These are phyloP conservation scores for Chytriomyces hyalinus DNA, from an alignment of 192 early-diverging fungal species.

Conservation along the genomic window DNA sequence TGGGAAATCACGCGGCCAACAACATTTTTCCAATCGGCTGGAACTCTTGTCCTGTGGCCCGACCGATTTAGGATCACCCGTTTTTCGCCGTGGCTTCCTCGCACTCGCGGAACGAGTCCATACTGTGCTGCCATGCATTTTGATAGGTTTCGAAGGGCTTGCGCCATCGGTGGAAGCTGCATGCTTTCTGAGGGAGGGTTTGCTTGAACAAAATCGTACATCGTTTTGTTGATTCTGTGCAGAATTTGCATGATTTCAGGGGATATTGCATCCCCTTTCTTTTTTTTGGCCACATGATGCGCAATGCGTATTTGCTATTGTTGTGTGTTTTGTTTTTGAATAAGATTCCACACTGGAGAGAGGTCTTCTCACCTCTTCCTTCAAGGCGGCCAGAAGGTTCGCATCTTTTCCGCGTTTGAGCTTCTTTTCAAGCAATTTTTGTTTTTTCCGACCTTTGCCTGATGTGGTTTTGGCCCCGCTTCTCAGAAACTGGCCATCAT, in stretches of 20 bases:
- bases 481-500: no score
- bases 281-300: neutral
- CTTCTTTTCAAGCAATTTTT: neutral
- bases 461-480: no score
- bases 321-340: neutral
- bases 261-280: constrained; percentile 13
- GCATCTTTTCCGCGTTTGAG: constrained; percentile 29
- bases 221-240: constrained; percentile 22
- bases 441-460: neutral
- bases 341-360: neutral
- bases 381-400: neutral
- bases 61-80: constrained; percentile 30
- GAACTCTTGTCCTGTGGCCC: constrained; percentile 20
- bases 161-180: constrained; percentile 41
- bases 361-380: constrained; percentile 1
- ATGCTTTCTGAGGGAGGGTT: neutral
- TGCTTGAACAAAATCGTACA: constrained; percentile 31
- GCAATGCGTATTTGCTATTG: constrained; percentile 20
- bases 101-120: constrained; percentile 15
- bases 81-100: constrained; percentile 34
- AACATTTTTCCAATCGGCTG: constrained; percentile 38
- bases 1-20: constrained; percentile 21
- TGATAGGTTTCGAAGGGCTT: constrained; percentile 33
- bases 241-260: constrained; percentile 28
- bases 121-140: constrained; percentile 28